These are phyloP conservation scores for Sarcodon sp. DNA, from an alignment of 768 basidiomycete genomes.

Conservation along the genomic window DNA sequence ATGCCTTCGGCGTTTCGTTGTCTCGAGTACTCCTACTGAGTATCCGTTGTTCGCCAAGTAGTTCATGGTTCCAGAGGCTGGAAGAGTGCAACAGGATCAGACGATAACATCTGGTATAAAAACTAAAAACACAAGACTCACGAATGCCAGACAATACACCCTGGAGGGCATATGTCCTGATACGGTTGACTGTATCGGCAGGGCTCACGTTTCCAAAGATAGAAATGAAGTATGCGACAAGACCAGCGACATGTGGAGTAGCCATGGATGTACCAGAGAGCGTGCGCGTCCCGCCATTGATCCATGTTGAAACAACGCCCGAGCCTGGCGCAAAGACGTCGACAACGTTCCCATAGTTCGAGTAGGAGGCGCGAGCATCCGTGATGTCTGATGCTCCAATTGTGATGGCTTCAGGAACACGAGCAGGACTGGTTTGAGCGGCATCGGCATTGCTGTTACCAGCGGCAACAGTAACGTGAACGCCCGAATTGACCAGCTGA, in stretches of 20 bases:
- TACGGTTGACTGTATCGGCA: slow-evolving; percentile 13
- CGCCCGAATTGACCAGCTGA: slow-evolving; percentile 1
- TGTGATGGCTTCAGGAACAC: slow-evolving; percentile 21
- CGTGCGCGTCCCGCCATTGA: slow-evolving; percentile 11
- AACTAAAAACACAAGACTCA: neutral
- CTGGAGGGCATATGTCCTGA: slow-evolving; percentile 17
- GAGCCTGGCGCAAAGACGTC: slow-evolving; percentile 28
- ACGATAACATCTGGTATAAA: no score
- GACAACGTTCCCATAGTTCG: slow-evolving; percentile 29
- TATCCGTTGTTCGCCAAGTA: no score
- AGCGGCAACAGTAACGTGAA: slow-evolving; percentile 6
- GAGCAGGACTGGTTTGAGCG: slow-evolving; percentile 20
- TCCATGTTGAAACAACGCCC: slow-evolving; percentile 19
- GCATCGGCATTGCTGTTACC: slow-evolving; percentile 23
- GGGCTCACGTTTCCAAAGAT: slow-evolving; percentile 19
- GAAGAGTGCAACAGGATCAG: no score
- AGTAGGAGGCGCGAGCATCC: slow-evolving; percentile 22
- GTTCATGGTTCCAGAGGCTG: no score
- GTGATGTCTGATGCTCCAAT: slow-evolving; percentile 25
- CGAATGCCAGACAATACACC: slow-evolving; percentile 16
- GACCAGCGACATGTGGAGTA: slow-evolving; percentile 26
- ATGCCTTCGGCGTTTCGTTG: no score
- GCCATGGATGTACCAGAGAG: slow-evolving; percentile 10
- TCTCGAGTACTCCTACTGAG: no score
- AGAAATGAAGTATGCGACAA: slow-evolving; percentile 24